Evolutionary conservation across 345 rosid genomes (phyloP).

Genomic region (Eucalyptus pauciflora): DNA sequence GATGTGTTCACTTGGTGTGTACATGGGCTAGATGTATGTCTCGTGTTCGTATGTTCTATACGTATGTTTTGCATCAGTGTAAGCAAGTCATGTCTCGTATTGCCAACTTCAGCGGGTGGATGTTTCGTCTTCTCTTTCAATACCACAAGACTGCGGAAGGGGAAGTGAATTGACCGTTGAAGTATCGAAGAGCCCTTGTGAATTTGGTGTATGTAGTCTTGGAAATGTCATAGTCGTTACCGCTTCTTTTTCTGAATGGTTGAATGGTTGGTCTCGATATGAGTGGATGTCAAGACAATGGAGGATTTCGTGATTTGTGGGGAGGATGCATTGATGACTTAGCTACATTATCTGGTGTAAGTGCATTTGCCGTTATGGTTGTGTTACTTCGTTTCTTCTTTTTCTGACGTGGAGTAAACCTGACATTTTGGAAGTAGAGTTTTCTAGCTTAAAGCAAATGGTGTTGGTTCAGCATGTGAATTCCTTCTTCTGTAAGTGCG

Average conservation of each 20-base stretch:
- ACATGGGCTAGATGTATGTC: background rate
- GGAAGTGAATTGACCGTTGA: accelerated
- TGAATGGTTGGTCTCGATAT: background rate
- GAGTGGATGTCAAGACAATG: background rate
- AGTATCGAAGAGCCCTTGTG: background rate
- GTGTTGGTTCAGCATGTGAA: too few relatives aligned
- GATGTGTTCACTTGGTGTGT: background rate
- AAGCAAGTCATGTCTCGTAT: background rate
- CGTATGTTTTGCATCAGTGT: background rate
- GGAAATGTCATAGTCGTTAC: background rate
- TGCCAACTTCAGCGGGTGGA: background rate
- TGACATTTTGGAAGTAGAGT: too few relatives aligned
- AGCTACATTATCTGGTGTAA: background rate
- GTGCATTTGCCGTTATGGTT: background rate
- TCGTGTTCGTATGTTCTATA: background rate
- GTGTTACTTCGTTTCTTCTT: too few relatives aligned
- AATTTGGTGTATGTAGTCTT: background rate
- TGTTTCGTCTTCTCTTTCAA: background rate
- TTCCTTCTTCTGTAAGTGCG: too few relatives aligned
- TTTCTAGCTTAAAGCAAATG: too few relatives aligned
- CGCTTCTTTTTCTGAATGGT: background rate
- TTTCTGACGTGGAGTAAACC: too few relatives aligned
- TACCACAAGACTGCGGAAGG: background rate
- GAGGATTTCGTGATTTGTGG: background rate
- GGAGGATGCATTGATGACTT: background rate